phyloP scores from a whole-genome alignment of 2,329 filamentous ascomycete genomes.

The Neopestalotiopsis sp. region DNA sequence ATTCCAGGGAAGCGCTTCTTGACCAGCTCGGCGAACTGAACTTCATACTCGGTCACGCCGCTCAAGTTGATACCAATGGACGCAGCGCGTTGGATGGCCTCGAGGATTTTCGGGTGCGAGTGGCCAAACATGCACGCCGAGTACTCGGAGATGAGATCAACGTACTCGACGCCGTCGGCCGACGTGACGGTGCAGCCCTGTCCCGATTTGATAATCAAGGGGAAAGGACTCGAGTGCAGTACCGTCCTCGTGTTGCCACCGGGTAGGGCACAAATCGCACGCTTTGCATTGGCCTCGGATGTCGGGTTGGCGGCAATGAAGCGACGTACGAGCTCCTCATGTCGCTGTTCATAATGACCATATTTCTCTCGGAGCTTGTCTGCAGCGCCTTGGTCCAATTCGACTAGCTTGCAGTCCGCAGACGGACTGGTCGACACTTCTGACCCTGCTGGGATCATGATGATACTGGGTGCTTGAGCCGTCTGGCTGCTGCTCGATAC shows the following conservation, averaged over 20 bases:
- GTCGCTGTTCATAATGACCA: not conserved
- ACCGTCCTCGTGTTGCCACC: slow-evolving; percentile 37
- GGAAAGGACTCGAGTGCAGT: slow-evolving; percentile 47
- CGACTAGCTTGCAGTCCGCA: not conserved
- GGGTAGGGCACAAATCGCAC: slow-evolving; percentile 21
- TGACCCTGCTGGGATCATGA: not conserved
- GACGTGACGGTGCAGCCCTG: slow-evolving; percentile 38
- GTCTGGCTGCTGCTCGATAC: not conserved
- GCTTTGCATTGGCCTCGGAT: not conserved
- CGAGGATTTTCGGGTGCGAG: slow-evolving; percentile 58
- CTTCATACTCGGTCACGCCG: slow-evolving; percentile 56
- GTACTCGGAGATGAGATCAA: slow-evolving; percentile 66
- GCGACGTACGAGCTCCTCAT: not conserved
- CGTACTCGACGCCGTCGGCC: slow-evolving; percentile 44
- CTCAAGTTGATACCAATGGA: slow-evolving; percentile 60
- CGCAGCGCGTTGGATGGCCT: slow-evolving; percentile 49
- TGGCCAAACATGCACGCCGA: slow-evolving; percentile 71
- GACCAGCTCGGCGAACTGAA: slow-evolving; percentile 55
- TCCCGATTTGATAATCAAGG: slow-evolving; percentile 44
- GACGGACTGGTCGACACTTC: not conserved
- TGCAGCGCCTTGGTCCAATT: not conserved
- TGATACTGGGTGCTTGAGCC: not conserved
- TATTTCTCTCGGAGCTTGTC: not conserved
- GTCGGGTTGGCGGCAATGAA: not conserved
- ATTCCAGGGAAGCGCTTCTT: slow-evolving; percentile 55